These are phyloP conservation scores for Annulohypoxylon maeteangense DNA, from an alignment of 495 filamentous ascomycete genomes.

Conservation along the genomic window DNA sequence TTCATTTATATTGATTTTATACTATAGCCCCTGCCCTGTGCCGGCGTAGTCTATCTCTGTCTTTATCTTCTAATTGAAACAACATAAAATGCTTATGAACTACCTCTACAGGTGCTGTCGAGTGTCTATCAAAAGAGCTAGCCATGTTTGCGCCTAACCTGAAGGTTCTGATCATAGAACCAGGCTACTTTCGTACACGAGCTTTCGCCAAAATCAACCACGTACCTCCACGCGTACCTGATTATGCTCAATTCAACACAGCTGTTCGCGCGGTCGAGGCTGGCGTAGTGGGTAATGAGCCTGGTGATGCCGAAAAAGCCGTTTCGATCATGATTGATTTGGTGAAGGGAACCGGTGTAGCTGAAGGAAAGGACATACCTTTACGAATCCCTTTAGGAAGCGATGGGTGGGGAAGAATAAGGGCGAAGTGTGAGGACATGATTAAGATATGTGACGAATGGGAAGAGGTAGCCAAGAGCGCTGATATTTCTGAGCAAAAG, in stretches of 20 bases:
- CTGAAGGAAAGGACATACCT: constrained; percentile 51
- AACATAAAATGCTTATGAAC: background rate
- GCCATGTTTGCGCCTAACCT: constrained; percentile 19
- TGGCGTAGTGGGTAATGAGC: constrained; percentile 47
- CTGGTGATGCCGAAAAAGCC: constrained; percentile 52
- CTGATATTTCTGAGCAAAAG: constrained; percentile 12
- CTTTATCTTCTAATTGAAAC: too few relatives aligned
- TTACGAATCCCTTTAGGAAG: constrained; percentile 59
- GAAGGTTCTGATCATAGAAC: constrained; percentile 25
- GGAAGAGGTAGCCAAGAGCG: constrained; percentile 37
- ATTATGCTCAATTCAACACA: constrained; percentile 25
- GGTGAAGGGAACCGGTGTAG: constrained; percentile 53
- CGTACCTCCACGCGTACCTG: background rate
- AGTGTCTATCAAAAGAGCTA: constrained; percentile 26
- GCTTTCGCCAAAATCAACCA: constrained; percentile 24
- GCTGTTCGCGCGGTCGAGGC: constrained; percentile 5
- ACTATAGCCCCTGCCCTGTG: background rate
- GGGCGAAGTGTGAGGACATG: constrained; percentile 44
- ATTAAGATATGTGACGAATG: constrained; percentile 39
- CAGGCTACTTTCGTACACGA: constrained; percentile 23
- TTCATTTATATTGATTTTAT: background rate
- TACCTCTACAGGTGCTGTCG: constrained; percentile 20
- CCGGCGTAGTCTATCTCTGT: too few relatives aligned
- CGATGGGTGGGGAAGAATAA: constrained; percentile 53
- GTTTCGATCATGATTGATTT: constrained; percentile 53